Evolutionary conservation across 2,329 filamentous ascomycete genomes (phyloP).

Genomic region (Tolypocladium sp.): DNA sequence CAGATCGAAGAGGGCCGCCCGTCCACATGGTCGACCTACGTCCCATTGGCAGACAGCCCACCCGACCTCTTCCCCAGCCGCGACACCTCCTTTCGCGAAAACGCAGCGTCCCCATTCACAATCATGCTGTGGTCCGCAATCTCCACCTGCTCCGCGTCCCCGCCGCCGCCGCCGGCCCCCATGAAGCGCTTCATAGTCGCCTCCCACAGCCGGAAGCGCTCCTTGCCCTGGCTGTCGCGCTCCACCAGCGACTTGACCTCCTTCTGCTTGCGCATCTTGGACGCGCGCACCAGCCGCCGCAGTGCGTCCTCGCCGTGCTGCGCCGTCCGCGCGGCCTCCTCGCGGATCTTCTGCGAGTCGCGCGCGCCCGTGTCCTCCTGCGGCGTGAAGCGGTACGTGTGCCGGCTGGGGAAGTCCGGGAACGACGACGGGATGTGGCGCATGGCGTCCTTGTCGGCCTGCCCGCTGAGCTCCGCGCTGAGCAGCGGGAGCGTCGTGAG

Average conservation of each 20-base stretch:
- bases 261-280: constrained; percentile 56
- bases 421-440: constrained; percentile 49
- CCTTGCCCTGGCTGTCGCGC: constrained; percentile 40
- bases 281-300: constrained; percentile 48
- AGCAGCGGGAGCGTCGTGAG: constrained; percentile 35
- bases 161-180: constrained; percentile 17
- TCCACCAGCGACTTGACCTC: constrained; percentile 49
- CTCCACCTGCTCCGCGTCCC: constrained; percentile 32
- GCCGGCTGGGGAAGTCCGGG: constrained; percentile 53
- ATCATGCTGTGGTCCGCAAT: constrained; percentile 57
- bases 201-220: constrained; percentile 53
- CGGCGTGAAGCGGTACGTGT: constrained; percentile 54
- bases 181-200: constrained; percentile 49
- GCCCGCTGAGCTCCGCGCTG: constrained; percentile 48
- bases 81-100: constrained; percentile 43
- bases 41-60: constrained; percentile 11
- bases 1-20: not conserved
- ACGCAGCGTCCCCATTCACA: constrained; percentile 47
- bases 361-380: constrained; percentile 35
- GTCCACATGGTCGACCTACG: not conserved
- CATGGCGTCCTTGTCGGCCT: constrained; percentile 44
- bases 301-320: constrained; percentile 55
- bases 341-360: constrained; percentile 49
- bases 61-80: constrained; percentile 33
- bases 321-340: constrained; percentile 49